Conservation (phyloP, 2,329 filamentous ascomycete species). For the Colletotrichum cereale region DNA sequence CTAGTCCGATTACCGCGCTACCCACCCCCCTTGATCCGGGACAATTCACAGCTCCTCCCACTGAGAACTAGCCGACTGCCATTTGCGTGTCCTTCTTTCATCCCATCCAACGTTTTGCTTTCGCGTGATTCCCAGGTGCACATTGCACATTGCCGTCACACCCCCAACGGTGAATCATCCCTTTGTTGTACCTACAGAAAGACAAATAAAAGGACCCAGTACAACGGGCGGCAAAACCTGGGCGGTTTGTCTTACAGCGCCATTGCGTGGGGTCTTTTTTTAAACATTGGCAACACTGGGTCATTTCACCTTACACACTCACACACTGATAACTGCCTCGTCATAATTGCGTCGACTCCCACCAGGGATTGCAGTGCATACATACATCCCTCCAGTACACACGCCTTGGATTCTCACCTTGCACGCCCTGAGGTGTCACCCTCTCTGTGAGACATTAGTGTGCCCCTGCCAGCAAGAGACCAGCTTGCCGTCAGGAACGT, state of each 20-base stretch:
- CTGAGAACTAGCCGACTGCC: not conserved
- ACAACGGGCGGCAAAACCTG: not conserved
- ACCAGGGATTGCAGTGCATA: not conserved
- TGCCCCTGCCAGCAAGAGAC: not conserved
- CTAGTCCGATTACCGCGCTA: not conserved
- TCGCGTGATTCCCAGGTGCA: too few species aligned
- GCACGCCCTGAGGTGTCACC: conserved; percentile 6
- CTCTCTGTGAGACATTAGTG: not conserved
- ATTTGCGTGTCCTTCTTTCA: not conserved
- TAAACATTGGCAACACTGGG: too few species aligned
- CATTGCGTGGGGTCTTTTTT: not conserved
- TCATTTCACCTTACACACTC: not conserved
- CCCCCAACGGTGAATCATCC: not conserved
- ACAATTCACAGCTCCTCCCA: conserved; percentile 2
- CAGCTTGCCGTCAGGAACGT: not conserved
- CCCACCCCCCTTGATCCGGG: not conserved
- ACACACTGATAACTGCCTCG: not conserved
- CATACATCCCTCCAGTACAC: not conserved
- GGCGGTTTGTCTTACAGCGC: not conserved
- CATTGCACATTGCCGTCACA: not conserved
- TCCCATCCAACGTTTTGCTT: not conserved
- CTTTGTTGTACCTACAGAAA: not conserved
- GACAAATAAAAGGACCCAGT: not conserved
- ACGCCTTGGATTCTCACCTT: conserved; percentile 1
- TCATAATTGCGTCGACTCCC: conserved; percentile 30